phyloP scores from a whole-genome alignment of 1,284 basidiomycete genomes.

The Sparassis latifolia region DNA sequence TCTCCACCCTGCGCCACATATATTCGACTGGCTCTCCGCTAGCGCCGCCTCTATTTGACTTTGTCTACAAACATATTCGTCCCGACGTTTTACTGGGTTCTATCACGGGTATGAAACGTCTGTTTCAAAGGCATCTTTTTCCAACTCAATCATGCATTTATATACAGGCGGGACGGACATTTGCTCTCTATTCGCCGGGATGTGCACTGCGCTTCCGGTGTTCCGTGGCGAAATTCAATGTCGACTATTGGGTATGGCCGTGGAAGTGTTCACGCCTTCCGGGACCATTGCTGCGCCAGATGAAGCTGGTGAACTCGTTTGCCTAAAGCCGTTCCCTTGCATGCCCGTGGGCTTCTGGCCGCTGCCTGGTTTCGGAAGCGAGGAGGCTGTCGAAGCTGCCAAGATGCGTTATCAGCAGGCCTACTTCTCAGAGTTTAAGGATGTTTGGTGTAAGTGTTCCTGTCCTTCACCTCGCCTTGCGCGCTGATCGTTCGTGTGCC shows the following conservation, averaged over 20 bases:
- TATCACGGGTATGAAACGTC: conserved; percentile 56
- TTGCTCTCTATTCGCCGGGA: conserved; percentile 82
- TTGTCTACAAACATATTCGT: conserved; percentile 67
- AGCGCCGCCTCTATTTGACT: conserved; percentile 71
- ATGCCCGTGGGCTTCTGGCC: conserved; percentile 87
- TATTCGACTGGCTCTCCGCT: conserved; percentile 84
- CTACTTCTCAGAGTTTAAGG: conserved; percentile 68
- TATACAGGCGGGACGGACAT: conserved; percentile 74
- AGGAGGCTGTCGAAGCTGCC: conserved; percentile 54
- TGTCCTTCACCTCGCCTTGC: neutral
- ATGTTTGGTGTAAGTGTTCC: conserved; percentile 67
- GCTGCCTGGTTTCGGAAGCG: conserved; percentile 55
- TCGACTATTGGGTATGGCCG: conserved; percentile 79
- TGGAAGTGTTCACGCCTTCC: conserved; percentile 45
- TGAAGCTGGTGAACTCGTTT: conserved; percentile 64
- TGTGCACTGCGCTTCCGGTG: conserved; percentile 75
- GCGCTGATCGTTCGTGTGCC: conserved; percentile 1
- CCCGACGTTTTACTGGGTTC: conserved; percentile 68
- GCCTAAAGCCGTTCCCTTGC: conserved; percentile 77
- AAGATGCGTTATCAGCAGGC: conserved; percentile 61
- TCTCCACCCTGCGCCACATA: conserved; percentile 64
- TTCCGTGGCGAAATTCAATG: conserved; percentile 84
- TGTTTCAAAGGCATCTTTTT: neutral
- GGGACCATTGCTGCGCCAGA: conserved; percentile 40
- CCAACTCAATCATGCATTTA: neutral